Evolutionary conservation across 2,329 filamentous ascomycete genomes (phyloP), one percentile per base, ranked within the genome.

Genomic region (Colletotrichum camelliae): DNA sequence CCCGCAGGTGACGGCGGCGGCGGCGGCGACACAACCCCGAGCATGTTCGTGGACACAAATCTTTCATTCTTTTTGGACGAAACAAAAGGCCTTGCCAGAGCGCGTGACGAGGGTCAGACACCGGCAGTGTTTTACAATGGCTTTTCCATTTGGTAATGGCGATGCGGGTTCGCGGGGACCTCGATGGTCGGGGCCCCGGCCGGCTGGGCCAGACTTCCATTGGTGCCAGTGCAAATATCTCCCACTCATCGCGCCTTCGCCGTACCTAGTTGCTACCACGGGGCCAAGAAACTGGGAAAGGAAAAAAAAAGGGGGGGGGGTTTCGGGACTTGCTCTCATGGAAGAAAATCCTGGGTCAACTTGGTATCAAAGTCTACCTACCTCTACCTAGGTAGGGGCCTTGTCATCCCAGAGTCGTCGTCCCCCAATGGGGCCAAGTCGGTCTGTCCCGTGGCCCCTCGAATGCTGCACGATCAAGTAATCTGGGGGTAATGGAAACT

Each of bases 401-500:
- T 29, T 35, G 69, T 24, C 60, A 71, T 35, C 33, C 43, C 61
- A 65, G 48, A 65, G 37, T 37, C 43, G 43, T 52, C 43, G 18
- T 33, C 31, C 43, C 66, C 64, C 64, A 75, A 75, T 67, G 29
- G 60, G 66, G 61, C 74, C 74, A 76, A 70, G 72, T 75, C 71
- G 71, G 74, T 55, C 71, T 70, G 74, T 78, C 77, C 75, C 77
- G 77, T 78, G 76, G 58, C 62, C 72, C 27, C 58, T n/a, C 21
- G 24, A 35, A 37, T 31, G 65, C 73, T 74, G 77, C 76, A 77
- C 74, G 69, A 77, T 77, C 74, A 77, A 77, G 77, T 77, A 78
- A 78, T 77, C 64, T 77, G 77, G 76, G 77, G 77, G 77, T 78
- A 78, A 78, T 78, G 68, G 71, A 78, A 78, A 78, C 76, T 72